These are phyloP conservation scores for Fusarium pseudoanthophilum DNA, from an alignment of 2,329 filamentous ascomycete genomes.

Conservation along the genomic window DNA sequence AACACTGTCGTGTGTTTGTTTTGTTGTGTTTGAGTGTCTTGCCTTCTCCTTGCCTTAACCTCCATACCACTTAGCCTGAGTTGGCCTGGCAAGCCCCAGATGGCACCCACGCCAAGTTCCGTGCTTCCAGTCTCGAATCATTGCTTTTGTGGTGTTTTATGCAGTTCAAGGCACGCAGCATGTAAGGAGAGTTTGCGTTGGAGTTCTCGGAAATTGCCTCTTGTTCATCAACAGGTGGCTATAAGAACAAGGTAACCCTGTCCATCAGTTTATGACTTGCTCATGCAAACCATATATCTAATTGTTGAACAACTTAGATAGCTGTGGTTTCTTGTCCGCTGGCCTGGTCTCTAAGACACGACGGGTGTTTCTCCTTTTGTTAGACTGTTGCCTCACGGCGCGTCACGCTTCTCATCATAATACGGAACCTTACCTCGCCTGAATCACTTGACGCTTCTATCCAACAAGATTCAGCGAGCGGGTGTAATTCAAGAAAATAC, in stretches of 20 bases:
- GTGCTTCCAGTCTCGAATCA: conserved; percentile 20
- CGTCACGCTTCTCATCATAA: not conserved
- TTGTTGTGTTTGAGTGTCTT: conserved; percentile 38
- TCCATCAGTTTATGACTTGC: conserved; percentile 14
- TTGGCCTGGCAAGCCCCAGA: conserved; percentile 34
- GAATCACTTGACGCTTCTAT: conserved; percentile 4
- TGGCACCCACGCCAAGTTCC: conserved; percentile 28
- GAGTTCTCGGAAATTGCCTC: conserved; percentile 20
- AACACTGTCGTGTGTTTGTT: conserved; percentile 22
- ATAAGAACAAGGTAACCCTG: conserved; percentile 36
- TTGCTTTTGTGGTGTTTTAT: conserved; percentile 33
- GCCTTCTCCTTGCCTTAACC: conserved; percentile 42
- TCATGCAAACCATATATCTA: conserved; percentile 15
- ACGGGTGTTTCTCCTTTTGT: conserved; percentile 13
- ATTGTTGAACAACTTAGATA: conserved; percentile 2
- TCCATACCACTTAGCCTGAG: conserved; percentile 41
- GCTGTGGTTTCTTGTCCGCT: conserved; percentile 8
- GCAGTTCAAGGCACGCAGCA: conserved; percentile 24
- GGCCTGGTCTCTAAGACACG: conserved; percentile 5
- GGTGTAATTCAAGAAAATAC: not conserved
- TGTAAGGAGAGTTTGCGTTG: conserved; percentile 31
- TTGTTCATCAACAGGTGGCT: not conserved
- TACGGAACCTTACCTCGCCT: not conserved
- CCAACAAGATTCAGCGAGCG: not conserved
- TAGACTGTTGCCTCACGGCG: conserved; percentile 36